These are phyloP conservation scores for Pleurozium schreberi DNA, from an alignment of 225 moss, liverwort and hornwort genomes.

Conservation along the genomic window DNA sequence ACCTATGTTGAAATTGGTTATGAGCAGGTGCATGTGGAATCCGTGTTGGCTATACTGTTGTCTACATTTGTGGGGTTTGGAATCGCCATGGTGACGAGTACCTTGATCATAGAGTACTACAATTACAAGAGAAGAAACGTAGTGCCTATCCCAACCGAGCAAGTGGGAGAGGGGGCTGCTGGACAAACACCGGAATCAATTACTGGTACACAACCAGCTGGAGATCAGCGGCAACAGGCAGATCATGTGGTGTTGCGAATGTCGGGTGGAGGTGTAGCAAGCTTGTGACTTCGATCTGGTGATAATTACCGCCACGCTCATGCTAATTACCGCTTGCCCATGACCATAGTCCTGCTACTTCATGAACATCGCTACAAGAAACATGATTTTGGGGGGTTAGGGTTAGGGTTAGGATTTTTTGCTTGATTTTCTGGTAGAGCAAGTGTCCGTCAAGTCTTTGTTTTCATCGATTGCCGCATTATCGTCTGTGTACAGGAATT, in stretches of 20 bases:
- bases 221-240: neutral
- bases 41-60: constrained; percentile 26
- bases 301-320: too few relatives aligned
- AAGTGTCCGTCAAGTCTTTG: neutral
- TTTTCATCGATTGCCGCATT: neutral
- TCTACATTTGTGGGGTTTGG: constrained; percentile 32
- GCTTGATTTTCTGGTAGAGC: neutral
- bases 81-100: constrained; percentile 15
- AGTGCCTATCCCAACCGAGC: neutral
- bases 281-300: too few relatives aligned
- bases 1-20: neutral
- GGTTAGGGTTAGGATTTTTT: too few relatives aligned
- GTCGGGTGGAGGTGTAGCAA: neutral
- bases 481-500: neutral
- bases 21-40: constrained; percentile 27
- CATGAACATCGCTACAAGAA: neutral
- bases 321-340: neutral
- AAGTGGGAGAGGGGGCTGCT: neutral
- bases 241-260: neutral
- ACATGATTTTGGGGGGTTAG: neutral
- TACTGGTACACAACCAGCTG: neutral
- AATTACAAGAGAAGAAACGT: constrained; percentile 1
- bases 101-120: constrained; percentile 11
- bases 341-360: neutral
- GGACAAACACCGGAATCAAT: neutral